These are phyloP conservation scores for Coemansia sp. DNA, from an alignment of 192 early-diverging fungal genomes.

Conservation along the genomic window DNA sequence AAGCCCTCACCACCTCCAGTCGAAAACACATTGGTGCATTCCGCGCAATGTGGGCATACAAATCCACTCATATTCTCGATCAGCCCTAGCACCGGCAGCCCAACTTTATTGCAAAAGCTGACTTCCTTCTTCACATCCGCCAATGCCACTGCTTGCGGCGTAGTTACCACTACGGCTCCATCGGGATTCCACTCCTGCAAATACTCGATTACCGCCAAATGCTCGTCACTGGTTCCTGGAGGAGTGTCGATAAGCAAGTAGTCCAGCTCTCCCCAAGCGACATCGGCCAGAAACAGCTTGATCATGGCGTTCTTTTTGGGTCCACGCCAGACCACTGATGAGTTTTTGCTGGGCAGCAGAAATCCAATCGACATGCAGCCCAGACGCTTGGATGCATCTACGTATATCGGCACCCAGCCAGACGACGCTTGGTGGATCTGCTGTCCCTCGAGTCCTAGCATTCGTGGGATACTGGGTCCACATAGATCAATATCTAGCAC, in stretches of 20 bases:
- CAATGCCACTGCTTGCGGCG: constrained; percentile 84
- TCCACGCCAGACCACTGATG: constrained; percentile 97
- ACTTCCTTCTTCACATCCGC: constrained; percentile 98
- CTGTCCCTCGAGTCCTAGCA: constrained; percentile 88
- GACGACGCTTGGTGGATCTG: constrained; percentile 86
- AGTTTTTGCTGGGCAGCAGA: constrained; percentile 79
- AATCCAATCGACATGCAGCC: constrained; percentile 98
- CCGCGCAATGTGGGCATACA: constrained; percentile 84
- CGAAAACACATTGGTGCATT: constrained; percentile 87
- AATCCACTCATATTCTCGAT: constrained; percentile 99
- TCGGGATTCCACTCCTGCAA: constrained; percentile 76
- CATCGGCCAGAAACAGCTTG: constrained; percentile 93
- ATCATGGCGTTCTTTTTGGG: constrained; percentile 99
- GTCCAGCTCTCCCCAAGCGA: constrained; percentile 95
- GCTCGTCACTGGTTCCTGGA: constrained; percentile 97
- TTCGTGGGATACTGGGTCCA: constrained; percentile 93
- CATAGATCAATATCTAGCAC: constrained; percentile 96
- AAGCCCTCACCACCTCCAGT: constrained; percentile 89
- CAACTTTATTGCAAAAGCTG: constrained; percentile 91
- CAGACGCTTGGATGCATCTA: constrained; percentile 64
- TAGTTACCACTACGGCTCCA: constrained; percentile 94
- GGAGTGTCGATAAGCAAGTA: constrained; percentile 96
- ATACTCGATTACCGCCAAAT: constrained; percentile 89
- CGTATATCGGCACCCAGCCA: constrained; percentile 83
- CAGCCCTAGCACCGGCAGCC: constrained; percentile 83